These are phyloP conservation scores for Ogataea trehalophila DNA, from an alignment of 805 yeast genomes.

Conservation along the genomic window DNA sequence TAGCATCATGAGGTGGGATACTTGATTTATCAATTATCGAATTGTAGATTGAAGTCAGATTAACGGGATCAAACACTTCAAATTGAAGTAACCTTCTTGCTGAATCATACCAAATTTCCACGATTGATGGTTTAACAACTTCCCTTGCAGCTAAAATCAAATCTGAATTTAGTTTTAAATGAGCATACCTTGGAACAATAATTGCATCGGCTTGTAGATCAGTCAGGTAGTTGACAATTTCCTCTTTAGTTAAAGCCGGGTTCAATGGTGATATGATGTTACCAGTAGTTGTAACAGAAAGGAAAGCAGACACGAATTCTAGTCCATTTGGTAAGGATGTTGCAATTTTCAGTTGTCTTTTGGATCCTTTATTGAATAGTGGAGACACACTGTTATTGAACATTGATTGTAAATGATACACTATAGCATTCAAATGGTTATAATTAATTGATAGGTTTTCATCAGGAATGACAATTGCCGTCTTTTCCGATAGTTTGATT, in stretches of 20 bases:
- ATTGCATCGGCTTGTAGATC: constrained; percentile 56
- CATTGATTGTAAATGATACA: constrained; percentile 46
- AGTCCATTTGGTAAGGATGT: constrained; percentile 58
- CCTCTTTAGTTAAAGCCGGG: constrained; percentile 54
- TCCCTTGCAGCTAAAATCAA: constrained; percentile 11
- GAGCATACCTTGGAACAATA: constrained; percentile 51
- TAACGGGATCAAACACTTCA: constrained; percentile 18
- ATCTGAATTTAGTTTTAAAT: constrained; percentile 30
- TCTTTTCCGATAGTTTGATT: constrained; percentile 29
- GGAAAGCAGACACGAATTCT: constrained; percentile 52
- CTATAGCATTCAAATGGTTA: constrained; percentile 37
- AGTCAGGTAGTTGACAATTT: constrained; percentile 59
- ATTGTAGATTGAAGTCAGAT: constrained; percentile 14
- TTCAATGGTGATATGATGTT: constrained; percentile 67
- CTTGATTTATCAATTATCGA: constrained; percentile 14
- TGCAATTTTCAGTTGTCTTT: constrained; percentile 45
- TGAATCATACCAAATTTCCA: constrained; percentile 46
- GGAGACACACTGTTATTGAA: constrained; percentile 40
- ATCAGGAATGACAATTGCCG: constrained; percentile 44
- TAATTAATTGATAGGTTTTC: constrained; percentile 40
- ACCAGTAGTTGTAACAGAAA: constrained; percentile 52
- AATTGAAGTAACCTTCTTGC: constrained; percentile 40
- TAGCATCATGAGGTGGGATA: constrained; percentile 9
- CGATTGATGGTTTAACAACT: constrained; percentile 49
- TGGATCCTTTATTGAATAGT: constrained; percentile 26